Evolutionary conservation across 148 eudicot species (phyloP), one percentile per base, ranked within the genome.

Genomic region (Persicaria maculosa): DNA sequence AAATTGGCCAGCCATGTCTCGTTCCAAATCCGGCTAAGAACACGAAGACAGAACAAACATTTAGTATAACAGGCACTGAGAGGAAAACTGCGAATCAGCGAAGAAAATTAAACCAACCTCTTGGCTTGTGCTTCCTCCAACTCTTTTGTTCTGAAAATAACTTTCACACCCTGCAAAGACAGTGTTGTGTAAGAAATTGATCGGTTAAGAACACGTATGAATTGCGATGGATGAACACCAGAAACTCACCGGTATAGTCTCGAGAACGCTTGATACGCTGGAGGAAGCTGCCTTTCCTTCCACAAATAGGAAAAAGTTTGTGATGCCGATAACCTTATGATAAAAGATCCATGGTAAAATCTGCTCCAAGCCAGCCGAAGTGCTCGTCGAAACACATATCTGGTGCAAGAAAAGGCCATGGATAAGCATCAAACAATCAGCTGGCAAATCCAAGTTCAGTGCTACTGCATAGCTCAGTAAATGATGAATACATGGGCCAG

Each of bases 281-380:
- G 82, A 72, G 50, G 57, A 62, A 48, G 97, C 89, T 79, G 93
- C 92, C 77, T 88, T 84, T 72, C 94, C 90, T 82, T 92, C 91
- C 68, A 89, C 88, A 82, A 89, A 84, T 47, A 89, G 79, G 74
- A 85, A 80, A 71, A 89, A 88, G 68, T 75, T 59, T n/a, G 86
- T 19, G 43, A 87, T 79, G 15, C 91, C 91, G 62, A 87, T 83
- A 79, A 89, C 90, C 68, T 90, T 93, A 75, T 90, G 96, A 69
- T 84, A 88, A 69, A 93, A 90, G 43, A 90, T 82, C 96, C 96
- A 93, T 19, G 97, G 97, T 15, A 93, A 79, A 70, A 79, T 74
- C 81, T 89, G 93, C 74, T 93, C 91, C 78, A 93, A 73, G 73
- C 88, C 88, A 81, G 90, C 96, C 70, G 97, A 90, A 15, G 97